Evolutionary conservation across 2,329 filamentous ascomycete species (phyloP), one percentile per base, ranked within the genome.

Genomic region (Neofusicoccum cordaticola): DNA sequence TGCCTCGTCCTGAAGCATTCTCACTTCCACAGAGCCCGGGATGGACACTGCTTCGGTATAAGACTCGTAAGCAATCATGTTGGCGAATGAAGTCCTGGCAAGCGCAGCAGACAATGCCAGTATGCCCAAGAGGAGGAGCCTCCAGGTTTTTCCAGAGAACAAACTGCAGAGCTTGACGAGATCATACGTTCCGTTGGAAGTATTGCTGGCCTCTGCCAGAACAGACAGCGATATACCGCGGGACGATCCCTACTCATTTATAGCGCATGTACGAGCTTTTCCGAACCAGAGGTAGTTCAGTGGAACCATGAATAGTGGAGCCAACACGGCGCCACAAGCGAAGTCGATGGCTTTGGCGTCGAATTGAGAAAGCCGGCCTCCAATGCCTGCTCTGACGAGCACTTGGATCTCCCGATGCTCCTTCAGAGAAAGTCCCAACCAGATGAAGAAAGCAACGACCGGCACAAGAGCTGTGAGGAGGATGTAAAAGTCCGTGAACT

Each of bases 321-420:
- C 65, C 12, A 70, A 17, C 15, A 70, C 37, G 3, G 68, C 68
- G 12, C 68, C 66, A 44, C 53, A 63, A n/a, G 68, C 39, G 17
- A 68, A 17, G 57, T 69, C 68, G 15, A 70, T 57, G 17, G 66
- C 68, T 64, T 70, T 70, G 11, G 66, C 68, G 34, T 68, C 35
- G 19, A 52, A 34, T 52, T 69, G 66, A 31, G 65, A 68, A 7
- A 70, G 51, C 4, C 60, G 65, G 3, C 67, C 68, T 3, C 67
- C 68, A 31, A 69, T 69, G 2, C 22, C 22, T 22, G 22, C 22
- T 22, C 22, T 2, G 22, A 22, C 22, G 3, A 22, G 22, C 22
- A 22, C 22, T 22, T 22, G 22, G 2, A 22, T 22, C 22, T 22
- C 22, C 22, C 22, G 22, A 22, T 22, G 22, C 3, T 22, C 22